Evolutionary conservation across 2,329 filamentous ascomycete species (phyloP), one percentile per base, ranked within the genome.

Genomic region (Microdochium nivale): DNA sequence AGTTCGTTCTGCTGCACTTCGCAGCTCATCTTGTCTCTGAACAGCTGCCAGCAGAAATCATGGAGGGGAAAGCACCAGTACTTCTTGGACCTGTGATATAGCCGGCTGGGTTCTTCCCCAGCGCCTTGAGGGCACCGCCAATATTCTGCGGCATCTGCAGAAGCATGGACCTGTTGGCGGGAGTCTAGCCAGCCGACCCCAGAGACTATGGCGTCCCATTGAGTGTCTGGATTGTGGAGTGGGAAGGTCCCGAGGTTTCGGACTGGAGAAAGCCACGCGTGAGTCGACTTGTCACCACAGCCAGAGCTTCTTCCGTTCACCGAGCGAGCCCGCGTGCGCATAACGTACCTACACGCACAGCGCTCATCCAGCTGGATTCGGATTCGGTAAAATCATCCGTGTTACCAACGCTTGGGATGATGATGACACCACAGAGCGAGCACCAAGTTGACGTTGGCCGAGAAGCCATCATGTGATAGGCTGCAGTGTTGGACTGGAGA

Each of bases 1-100:
- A 59, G 46, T 3, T 19, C 48, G 21, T 52, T 30, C 25, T 51
- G 23, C 8, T 49, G 40, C 24, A 54, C n/a, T 21, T 27, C 10
- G 14, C 27, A 47, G 14, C 49, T 23, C 2, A 58, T 32, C n/a
- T 52, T 54, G 27, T 52, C 52, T 19, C 51, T 32, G 4, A 59
- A 47, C 10, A 61, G 54, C 33, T 55, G 48, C 56, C 57, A 61
- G 49, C 58, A 61, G 32, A 53, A 51, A 33, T 58, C 54, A 35
- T 60, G 58, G n/a, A 60, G 32, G 11, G 52, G 52, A 35, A 54
- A 59, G 43, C 52, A 57, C 55, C 56, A 59, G 23, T 57, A 55
- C 3, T 43, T 48, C 14, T 19, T 23, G n/a, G 47, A 47, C 1
- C 30, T n/a, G 14, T 43, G 49, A 7, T 48, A 33, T 16, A 53